These are phyloP conservation scores for Microbotryum lychnidis-dioicae DNA, from an alignment of 1,284 basidiomycete species.

Conservation along the genomic window DNA sequence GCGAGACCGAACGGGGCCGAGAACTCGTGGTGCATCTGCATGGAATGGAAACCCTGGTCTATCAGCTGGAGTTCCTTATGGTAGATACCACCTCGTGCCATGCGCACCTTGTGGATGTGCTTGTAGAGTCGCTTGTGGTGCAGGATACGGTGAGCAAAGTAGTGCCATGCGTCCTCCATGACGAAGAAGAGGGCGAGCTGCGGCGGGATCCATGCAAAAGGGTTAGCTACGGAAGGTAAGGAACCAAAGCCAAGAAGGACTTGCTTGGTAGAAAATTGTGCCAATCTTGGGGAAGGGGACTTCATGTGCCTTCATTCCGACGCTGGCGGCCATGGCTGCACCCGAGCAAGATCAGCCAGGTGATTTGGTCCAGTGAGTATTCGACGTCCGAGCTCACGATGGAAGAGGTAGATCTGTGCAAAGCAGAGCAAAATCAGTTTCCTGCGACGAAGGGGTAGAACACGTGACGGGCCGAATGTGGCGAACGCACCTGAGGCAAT, in stretches of 20 bases:
- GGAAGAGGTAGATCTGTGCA: slow-evolving; percentile 90
- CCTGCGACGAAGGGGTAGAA: neutral
- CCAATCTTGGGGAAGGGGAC: slow-evolving; percentile 71
- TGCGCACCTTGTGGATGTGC: slow-evolving; percentile 74
- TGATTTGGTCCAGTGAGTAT: neutral
- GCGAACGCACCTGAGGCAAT: slow-evolving; percentile 61
- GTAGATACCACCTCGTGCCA: slow-evolving; percentile 38
- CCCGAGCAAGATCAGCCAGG: no score
- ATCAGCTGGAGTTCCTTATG: no score
- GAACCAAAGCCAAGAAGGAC: neutral
- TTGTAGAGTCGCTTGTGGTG: slow-evolving; percentile 91
- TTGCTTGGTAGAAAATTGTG: slow-evolving; percentile 57
- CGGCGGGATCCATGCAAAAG: neutral
- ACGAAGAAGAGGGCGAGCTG: slow-evolving; percentile 78
- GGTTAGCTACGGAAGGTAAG: neutral
- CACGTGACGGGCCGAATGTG: neutral
- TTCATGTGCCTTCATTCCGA: slow-evolving; percentile 86
- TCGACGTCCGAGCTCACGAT: slow-evolving; percentile 49
- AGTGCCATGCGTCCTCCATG: slow-evolving; percentile 57
- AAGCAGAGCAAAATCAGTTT: neutral
- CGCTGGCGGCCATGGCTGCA: slow-evolving; percentile 58
- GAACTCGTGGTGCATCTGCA: slow-evolving; percentile 72
- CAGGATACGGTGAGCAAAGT: slow-evolving; percentile 27
- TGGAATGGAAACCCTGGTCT: neutral
- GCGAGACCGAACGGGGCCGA: slow-evolving; percentile 94